Base-by-base conservation (phyloP, 2,329 filamentous ascomycete genomes). In the Teratosphaeria nubilosa region DNA sequence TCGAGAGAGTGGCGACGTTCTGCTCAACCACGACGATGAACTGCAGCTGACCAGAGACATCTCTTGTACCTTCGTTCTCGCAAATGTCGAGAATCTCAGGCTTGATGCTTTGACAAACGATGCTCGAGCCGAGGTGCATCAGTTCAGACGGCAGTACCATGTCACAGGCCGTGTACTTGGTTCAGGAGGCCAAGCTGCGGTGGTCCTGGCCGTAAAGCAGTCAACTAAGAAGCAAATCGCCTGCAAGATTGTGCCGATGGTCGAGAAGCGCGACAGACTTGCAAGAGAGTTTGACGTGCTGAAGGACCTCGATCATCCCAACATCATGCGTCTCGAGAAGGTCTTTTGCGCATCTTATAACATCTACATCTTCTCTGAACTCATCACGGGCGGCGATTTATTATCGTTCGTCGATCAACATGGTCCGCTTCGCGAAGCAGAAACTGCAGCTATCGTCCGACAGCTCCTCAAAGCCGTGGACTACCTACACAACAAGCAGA, bases 281-380 rank as follows among this genome's bases (percentile, higher is more conserved):
- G 34, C 62, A 51, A 69, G 75, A 24, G 77, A 80, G 59, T 76
- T 76, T 57, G 68, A 74, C 16, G 76, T 84, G 5, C 72, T 85
- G 48, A 74, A 78, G 57, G 72, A 76, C 20, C 70, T 86, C 4
- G 76, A 72, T 34, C 82, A 86, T 73, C 83, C 83, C 2, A 85
- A 86, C 63, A 82, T 86, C 56, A 77, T 85, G 60, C 66, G 70
- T 3, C 66, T 85, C 2, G 77, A 85, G 60, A 82, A 80, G 61
- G 80, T 83, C 0, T 80, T 82, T 60, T 76, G 72, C 62, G 80
- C 78, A 5, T 68, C 71, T 3, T 76, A 78, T 62, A 81, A 76
- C 58, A 81, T 80, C 20, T 86, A 83, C 66, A 80, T 86, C 56
- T 82, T 86, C 59, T 77, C 83, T 66, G 83, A 85, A 51, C 75